phyloP scores from a whole-genome alignment of 352 stramenopile species.

The Phytophthora quininea region DNA sequence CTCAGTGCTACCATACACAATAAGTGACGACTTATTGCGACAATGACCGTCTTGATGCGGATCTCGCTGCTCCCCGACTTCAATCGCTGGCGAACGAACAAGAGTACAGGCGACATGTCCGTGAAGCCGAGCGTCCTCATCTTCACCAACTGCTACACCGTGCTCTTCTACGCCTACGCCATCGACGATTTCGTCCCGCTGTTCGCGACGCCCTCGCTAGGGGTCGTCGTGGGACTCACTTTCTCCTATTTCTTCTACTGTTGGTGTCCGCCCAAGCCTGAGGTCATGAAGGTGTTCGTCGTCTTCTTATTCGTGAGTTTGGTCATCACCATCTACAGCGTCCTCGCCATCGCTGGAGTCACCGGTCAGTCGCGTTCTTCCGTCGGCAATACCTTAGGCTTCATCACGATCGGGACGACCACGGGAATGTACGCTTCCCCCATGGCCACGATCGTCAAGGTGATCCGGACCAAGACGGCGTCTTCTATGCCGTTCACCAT shows the following conservation, averaged over 20 bases:
- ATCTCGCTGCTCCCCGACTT: slow-evolving; percentile 18
- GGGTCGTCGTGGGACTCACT: slow-evolving; percentile 25
- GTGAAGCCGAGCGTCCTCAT: slow-evolving; percentile 25
- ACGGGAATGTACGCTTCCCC: slow-evolving; percentile 49
- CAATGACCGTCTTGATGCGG: slow-evolving; percentile 9
- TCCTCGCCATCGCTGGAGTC: slow-evolving; percentile 33
- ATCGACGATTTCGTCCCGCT: slow-evolving; percentile 43
- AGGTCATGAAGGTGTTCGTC: slow-evolving; percentile 28
- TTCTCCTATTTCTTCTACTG: slow-evolving; percentile 45
- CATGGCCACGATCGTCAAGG: slow-evolving; percentile 42
- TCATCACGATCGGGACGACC: slow-evolving; percentile 38
- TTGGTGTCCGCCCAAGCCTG: slow-evolving; percentile 33
- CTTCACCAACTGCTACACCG: slow-evolving; percentile 25
- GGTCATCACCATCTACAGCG: slow-evolving; percentile 46
- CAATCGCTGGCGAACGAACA: slow-evolving; percentile 29
- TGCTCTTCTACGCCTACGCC: slow-evolving; percentile 45
- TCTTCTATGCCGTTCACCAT: slow-evolving; percentile 58
- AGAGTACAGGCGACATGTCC: slow-evolving; percentile 25
- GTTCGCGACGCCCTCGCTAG: slow-evolving; percentile 35
- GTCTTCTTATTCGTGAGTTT: slow-evolving; percentile 30
- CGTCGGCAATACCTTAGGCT: slow-evolving; percentile 16
- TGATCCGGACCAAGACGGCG: slow-evolving; percentile 43
- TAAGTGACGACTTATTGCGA: slow-evolving; percentile 7
- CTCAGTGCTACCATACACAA: background rate
- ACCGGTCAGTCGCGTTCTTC: slow-evolving; percentile 26